Evolutionary conservation across 768 basidiomycete genomes (phyloP).

Genomic region (Leccinum ochraceum): DNA sequence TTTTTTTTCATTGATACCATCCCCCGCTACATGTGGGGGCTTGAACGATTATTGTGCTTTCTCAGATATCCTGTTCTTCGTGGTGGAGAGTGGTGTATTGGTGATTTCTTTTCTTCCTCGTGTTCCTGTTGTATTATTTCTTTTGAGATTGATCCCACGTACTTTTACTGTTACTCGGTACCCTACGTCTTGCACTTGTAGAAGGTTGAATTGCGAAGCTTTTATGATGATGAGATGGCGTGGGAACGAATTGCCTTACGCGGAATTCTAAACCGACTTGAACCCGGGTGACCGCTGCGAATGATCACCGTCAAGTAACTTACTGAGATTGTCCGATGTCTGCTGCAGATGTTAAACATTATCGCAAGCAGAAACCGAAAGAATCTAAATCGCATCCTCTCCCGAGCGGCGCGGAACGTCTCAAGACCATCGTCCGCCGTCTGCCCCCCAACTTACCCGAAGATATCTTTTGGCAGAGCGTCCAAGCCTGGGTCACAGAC

Average conservation of each 20-base stretch:
- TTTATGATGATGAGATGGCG: background rate
- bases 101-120: constrained; percentile 1
- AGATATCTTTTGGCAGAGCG: constrained; percentile 91
- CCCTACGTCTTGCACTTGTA: background rate
- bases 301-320: background rate
- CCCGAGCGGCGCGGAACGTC: constrained; percentile 48
- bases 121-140: constrained; percentile 24
- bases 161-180: too few relatives aligned
- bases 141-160: background rate
- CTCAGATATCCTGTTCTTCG: constrained; percentile 2
- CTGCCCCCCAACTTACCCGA: constrained; percentile 93
- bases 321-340: constrained; percentile 13
- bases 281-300: too few relatives aligned
- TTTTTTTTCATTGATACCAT: constrained; percentile 4
- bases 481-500: constrained; percentile 78
- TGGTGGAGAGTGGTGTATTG: constrained; percentile 8
- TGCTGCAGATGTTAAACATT: constrained; percentile 17
- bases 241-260: constrained; percentile 2
- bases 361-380: constrained; percentile 32
- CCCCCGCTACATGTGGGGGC: background rate
- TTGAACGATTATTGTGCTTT: constrained; percentile 11
- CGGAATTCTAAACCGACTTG: background rate
- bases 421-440: constrained; percentile 87
- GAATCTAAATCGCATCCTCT: constrained; percentile 33
- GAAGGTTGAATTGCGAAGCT: too few relatives aligned